Evolutionary conservation across 2,329 filamentous ascomycete genomes (phyloP), one percentile per base, ranked within the genome.

Genomic region (Zymoseptoria ardabiliae): DNA sequence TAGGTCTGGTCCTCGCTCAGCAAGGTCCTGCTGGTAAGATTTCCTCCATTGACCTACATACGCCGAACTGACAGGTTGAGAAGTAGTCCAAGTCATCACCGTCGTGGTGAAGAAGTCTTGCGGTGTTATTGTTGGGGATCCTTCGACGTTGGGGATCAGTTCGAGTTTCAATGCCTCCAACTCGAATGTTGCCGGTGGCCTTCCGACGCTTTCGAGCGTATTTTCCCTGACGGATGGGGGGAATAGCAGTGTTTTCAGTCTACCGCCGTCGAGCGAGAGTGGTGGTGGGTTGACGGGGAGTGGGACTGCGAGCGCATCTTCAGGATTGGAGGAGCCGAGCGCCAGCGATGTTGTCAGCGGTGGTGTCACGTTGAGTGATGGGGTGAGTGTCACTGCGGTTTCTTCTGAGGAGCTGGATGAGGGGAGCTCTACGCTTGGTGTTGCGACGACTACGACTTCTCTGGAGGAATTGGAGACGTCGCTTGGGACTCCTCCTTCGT

Each of bases 81-180:
- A 17, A 45, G 17, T 17, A 59, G 60, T 54, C 5, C 57, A 58
- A 48, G 58, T 62, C n/a, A 58, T 62, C 22, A 62, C 60, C 3
- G 60, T 62, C 22, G 50, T 62, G 8, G 52, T 62, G 11, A 50
- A 59, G 35, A 49, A 59, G 45, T 62, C 58, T 6, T 57, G 57
- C 48, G 60, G 58, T 23, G 52, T 55, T 2, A 21, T 55, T 9
- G 48, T 62, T 35, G 60, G 57, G 23, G 57, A 59, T 35, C 58
- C 60, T 8, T 59, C 54, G 6, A 62, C 60, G 20, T 25, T 62
- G 30, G 52, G 13, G 3, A 4, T 17, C 1, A 6, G 4, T 5
- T 45, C 35, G 35, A 45, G 17, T 17, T 45, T 45, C 35, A 45
- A 45, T n/a, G 35, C 35, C 11, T 30, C 28, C 28, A 8, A 2